Conservation (phyloP, 805 yeast genomes). For the Schwanniomyces vanrijiae region DNA sequence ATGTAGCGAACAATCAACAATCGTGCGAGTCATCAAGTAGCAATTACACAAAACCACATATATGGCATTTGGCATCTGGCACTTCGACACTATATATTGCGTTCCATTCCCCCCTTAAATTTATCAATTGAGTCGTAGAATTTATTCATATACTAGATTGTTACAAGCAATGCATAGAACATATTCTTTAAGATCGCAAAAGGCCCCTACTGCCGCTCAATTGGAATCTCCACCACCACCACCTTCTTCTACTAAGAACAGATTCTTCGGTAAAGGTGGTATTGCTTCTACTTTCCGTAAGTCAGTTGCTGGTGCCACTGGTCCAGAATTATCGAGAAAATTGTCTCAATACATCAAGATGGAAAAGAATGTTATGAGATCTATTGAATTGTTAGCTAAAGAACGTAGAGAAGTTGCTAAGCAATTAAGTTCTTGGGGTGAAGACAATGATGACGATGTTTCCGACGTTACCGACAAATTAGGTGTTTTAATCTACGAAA, state of each 20-base stretch:
- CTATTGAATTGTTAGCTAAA: constrained; percentile 72
- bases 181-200: constrained; percentile 88
- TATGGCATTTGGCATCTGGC: background rate
- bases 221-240: constrained; percentile 95
- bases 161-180: constrained; percentile 84
- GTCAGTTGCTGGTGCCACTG: constrained; percentile 74
- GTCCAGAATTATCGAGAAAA: constrained; percentile 78
- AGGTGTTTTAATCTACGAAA: constrained; percentile 78
- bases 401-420: constrained; percentile 82
- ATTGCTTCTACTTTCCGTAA: constrained; percentile 62
- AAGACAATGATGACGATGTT: constrained; percentile 81
- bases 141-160: background rate
- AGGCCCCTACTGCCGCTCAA: constrained; percentile 98
- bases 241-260: constrained; percentile 82
- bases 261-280: constrained; percentile 86
- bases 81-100: constrained; percentile 1
- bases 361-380: constrained; percentile 79
- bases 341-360: constrained; percentile 72
- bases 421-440: constrained; percentile 85
- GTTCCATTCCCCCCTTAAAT: constrained; percentile 1
- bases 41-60: constrained; percentile 3
- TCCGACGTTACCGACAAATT: constrained; percentile 84
- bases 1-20: constrained; percentile 1
- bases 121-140: background rate
- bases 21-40: constrained; percentile 6